Conservation (phyloP, 2,329 filamentous ascomycete species). For the Clarireedia hainanense region DNA sequence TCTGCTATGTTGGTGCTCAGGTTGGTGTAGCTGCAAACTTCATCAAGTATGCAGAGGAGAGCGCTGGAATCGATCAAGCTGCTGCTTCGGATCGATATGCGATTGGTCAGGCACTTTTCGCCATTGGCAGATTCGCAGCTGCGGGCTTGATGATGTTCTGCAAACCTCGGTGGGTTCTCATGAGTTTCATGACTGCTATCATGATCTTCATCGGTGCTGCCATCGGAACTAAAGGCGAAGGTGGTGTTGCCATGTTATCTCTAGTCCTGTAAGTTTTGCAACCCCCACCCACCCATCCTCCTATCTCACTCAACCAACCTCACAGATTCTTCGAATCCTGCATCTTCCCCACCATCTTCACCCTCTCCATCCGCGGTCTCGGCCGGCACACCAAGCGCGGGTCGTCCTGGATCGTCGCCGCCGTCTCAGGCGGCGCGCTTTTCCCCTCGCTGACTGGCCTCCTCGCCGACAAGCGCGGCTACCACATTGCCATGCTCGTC, state of each 20-base stretch:
- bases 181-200: constrained; percentile 53
- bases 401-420: constrained; percentile 62
- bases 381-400: constrained; percentile 74
- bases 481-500: constrained; percentile 25
- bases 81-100: constrained; percentile 59
- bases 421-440: constrained; percentile 22
- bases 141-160: constrained; percentile 52
- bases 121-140: constrained; percentile 63
- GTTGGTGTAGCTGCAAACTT: constrained; percentile 14
- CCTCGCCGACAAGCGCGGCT: constrained; percentile 7
- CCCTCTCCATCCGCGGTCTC: constrained; percentile 70
- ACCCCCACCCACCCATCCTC: too few relatives aligned
- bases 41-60: constrained; percentile 13
- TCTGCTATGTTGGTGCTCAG: constrained; percentile 60
- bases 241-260: constrained; percentile 53
- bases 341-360: constrained; percentile 76
- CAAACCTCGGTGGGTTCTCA: constrained; percentile 59
- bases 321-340: constrained; percentile 63
- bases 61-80: constrained; percentile 34
- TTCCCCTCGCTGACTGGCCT: constrained; percentile 19
- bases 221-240: constrained; percentile 32
- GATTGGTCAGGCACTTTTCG: constrained; percentile 65
- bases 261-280: constrained; percentile 45
- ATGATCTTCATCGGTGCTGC: constrained; percentile 43
- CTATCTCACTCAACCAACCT: neutral